Evolutionary conservation across 257 asterid species (phyloP).

Genomic region (Parsonsia alboflavescens): DNA sequence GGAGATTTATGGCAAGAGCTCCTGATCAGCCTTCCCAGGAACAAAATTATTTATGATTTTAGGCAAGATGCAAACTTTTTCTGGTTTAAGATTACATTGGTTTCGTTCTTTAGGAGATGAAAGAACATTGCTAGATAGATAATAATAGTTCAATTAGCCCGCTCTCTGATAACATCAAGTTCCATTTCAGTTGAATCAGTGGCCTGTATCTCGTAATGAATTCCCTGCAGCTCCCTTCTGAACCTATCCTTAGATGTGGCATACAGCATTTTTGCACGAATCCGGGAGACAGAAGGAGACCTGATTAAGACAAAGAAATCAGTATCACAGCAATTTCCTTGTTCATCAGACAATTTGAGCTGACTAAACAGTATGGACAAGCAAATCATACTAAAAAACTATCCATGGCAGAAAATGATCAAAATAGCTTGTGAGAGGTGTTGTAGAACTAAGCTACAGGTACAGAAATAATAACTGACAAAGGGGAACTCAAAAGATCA

Average conservation of each 20-base stretch:
- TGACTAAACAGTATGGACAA: not conserved
- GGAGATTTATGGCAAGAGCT: constrained; percentile 19
- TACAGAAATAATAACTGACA: not conserved
- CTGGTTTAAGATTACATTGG: not conserved
- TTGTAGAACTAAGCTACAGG: not conserved
- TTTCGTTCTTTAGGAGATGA: not conserved
- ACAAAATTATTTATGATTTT: constrained; percentile 27
- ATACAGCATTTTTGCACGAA: constrained; percentile 38
- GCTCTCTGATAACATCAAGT: constrained; percentile 36
- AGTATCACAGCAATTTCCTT: not conserved
- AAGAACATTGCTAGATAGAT: not conserved
- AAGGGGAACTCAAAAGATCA: not conserved
- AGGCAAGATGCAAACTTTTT: not conserved
- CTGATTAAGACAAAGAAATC: constrained; percentile 17
- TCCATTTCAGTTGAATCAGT: constrained; percentile 45
- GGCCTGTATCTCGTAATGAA: constrained; percentile 40
- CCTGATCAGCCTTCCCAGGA: constrained; percentile 55
- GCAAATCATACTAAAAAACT: not conserved
- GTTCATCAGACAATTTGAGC: not conserved
- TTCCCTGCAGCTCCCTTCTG: constrained; percentile 35
- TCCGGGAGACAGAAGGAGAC: constrained; percentile 36
- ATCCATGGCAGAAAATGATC: not conserved
- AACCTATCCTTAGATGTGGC: constrained; percentile 39
- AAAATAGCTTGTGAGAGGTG: not conserved
- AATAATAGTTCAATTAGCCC: constrained; percentile 25